phyloP scores from a whole-genome alignment of 2,329 filamentous ascomycete genomes.

The Nigrospora sphaerica region DNA sequence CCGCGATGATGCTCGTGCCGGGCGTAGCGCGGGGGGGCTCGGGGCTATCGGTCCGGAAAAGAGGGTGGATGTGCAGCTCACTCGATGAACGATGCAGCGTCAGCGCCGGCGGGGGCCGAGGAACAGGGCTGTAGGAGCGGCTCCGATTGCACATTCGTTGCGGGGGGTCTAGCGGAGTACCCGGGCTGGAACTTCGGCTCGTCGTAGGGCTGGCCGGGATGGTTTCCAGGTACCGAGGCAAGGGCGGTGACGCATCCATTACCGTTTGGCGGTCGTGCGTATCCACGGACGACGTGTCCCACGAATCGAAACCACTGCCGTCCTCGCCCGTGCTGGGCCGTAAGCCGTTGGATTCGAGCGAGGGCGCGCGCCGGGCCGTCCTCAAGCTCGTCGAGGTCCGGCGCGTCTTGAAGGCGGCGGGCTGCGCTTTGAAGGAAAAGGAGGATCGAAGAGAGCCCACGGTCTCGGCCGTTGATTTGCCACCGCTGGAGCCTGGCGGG shows the following conservation, averaged over 20 bases:
- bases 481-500: conserved; percentile 36
- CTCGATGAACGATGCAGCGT: conserved; percentile 30
- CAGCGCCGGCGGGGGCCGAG: conserved; percentile 22
- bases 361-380: conserved; percentile 32
- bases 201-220: conserved; percentile 61
- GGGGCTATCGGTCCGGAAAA: conserved; percentile 68
- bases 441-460: conserved; percentile 42
- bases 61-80: conserved; percentile 69
- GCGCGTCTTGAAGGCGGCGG: conserved; percentile 49
- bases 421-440: conserved; percentile 40
- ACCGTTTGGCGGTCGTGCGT: conserved; percentile 53
- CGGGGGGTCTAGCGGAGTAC: conserved; percentile 49
- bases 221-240: conserved; percentile 55
- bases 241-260: conserved; percentile 38
- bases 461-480: conserved; percentile 36
- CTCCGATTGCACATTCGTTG: conserved; percentile 33
- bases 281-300: conserved; percentile 66
- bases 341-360: conserved; percentile 37
- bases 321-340: conserved; percentile 39
- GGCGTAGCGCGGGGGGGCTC: conserved; percentile 58
- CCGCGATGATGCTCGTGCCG: conserved; percentile 64
- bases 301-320: conserved; percentile 55
- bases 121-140: conserved; percentile 44
- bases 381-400: conserved; percentile 38
- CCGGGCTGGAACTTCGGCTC: conserved; percentile 60